Conservation (phyloP, 1,139 yeast genomes). For the Pneumocystis oryctolagi region DNA sequence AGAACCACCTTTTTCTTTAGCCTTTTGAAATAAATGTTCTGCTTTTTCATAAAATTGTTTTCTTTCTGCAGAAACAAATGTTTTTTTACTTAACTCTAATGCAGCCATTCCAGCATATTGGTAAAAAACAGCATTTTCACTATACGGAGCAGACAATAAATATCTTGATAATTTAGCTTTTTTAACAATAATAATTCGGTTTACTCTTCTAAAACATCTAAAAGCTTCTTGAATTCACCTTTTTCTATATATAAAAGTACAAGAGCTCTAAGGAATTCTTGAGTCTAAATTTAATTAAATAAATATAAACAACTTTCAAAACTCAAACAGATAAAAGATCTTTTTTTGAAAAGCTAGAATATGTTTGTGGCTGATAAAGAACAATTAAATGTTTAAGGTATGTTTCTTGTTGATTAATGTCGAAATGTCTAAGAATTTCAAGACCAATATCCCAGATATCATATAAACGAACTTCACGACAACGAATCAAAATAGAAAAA, state of each 20-base stretch:
- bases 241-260: conserved; percentile 1
- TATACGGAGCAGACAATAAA: neutral
- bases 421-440: conserved; percentile 7
- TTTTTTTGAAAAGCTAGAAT: neutral
- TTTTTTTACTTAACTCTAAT: neutral
- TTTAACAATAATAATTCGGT: neutral
- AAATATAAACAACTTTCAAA: neutral
- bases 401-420: neutral
- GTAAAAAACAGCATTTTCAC: neutral
- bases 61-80: neutral
- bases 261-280: conserved; percentile 3
- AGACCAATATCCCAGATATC: conserved; percentile 10
- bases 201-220: conserved; percentile 4
- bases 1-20: neutral
- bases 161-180: neutral
- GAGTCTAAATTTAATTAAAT: neutral
- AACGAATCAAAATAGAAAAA: conserved; percentile 5
- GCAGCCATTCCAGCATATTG: conserved; percentile 1
- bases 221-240: conserved; percentile 3
- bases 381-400: conserved; percentile 6
- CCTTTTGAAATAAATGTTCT: neutral
- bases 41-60: neutral
- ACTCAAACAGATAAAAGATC: neutral
- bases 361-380: conserved; percentile 2
- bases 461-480: conserved; percentile 7